A percentile compares a stretch with the other conserved stretches of the same genome.
phyloP scores from a whole-genome alignment of 106 monocot genomes.

The Acorus calamus region DNA sequence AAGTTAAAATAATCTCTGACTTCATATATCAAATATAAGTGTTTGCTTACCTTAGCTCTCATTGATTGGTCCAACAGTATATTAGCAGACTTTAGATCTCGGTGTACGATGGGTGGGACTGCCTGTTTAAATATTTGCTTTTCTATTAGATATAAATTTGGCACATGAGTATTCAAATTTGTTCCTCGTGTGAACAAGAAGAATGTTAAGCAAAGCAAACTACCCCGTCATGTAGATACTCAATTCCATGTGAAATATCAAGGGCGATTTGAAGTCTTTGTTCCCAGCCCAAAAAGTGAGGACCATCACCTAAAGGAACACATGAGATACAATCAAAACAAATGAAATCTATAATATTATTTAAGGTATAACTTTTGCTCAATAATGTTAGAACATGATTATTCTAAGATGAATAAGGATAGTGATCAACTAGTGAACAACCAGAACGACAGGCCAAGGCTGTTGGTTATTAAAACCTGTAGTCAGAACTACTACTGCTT shows the following conservation, averaged over 20 bases:
- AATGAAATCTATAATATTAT: background rate
- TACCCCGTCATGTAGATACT: conserved; percentile 99
- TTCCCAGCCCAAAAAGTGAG: conserved; percentile 60
- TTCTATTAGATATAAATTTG: no score
- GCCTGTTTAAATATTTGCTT: conserved; percentile 39
- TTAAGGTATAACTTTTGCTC: background rate
- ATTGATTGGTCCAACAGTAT: conserved; percentile 80
- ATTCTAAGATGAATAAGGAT: background rate
- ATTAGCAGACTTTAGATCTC: conserved; percentile 95
- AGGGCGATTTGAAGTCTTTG: conserved; percentile 81
- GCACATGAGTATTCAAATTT: no score
- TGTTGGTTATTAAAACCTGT: no score
- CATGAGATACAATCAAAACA: background rate
- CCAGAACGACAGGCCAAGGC: no score
- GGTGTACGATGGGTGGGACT: conserved; percentile 76
- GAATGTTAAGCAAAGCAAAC: background rate
- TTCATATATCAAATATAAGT: no score
- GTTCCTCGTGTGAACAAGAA: no score
- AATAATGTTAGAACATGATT: conserved; percentile 1
- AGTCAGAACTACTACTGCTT: no score
- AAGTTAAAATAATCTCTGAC: no score
- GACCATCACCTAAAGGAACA: conserved; percentile 39
- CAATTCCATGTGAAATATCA: conserved; percentile 93
- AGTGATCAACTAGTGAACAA: no score
- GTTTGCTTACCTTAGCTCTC: conserved; percentile 74